Conservation (phyloP, 2,329 filamentous ascomycete species). For the Amauroascus verrucosus region DNA sequence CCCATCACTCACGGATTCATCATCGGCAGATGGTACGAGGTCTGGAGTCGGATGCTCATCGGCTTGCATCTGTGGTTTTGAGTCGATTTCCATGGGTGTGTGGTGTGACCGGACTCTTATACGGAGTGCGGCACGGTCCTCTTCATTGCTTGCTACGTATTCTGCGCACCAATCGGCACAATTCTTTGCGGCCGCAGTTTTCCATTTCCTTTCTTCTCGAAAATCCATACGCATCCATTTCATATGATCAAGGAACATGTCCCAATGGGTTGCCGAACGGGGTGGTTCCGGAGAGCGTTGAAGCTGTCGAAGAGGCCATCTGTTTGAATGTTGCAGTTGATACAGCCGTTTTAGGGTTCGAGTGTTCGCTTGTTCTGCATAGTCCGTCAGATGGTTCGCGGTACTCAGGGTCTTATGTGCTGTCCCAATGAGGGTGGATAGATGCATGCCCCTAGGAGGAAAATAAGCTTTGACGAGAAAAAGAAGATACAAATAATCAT, state of each 20-base stretch:
- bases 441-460: conserved; percentile 42
- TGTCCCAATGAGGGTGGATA: conserved; percentile 65
- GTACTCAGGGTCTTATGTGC: conserved; percentile 87
- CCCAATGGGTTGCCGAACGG: conserved; percentile 68
- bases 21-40: conserved; percentile 53
- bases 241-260: conserved; percentile 79
- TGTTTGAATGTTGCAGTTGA: conserved; percentile 76
- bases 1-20: conserved; percentile 45
- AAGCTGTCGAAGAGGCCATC: conserved; percentile 85
- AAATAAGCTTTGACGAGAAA: conserved; percentile 52
- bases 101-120: conserved; percentile 46
- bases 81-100: conserved; percentile 22
- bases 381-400: conserved; percentile 68
- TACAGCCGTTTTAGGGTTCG: conserved; percentile 80
- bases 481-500: conserved; percentile 54
- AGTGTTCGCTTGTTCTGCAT: conserved; percentile 79
- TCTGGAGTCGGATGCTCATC: conserved; percentile 52
- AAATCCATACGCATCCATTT: conserved; percentile 99
- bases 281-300: conserved; percentile 74
- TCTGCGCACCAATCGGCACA: conserved; percentile 75
- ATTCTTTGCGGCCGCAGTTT: conserved; percentile 66
- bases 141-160: conserved; percentile 57
- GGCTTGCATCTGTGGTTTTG: conserved; percentile 21
- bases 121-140: conserved; percentile 58
- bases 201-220: conserved; percentile 88